Conservation (phyloP, 257 asterid species). For the Scutellaria baicalensis region DNA sequence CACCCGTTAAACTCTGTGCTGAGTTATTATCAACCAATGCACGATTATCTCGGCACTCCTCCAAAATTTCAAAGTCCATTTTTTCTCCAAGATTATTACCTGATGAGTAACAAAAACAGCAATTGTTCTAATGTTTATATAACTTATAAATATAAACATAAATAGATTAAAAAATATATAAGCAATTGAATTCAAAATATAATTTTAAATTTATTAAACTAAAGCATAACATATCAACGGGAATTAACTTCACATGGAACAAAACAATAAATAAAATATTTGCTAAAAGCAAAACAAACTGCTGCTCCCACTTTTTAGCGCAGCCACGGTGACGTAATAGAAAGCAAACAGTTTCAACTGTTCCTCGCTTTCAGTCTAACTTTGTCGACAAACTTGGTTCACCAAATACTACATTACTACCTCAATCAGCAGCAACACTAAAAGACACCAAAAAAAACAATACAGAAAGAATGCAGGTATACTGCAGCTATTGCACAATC, state of each 20-base stretch:
- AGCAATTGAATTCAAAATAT: neutral
- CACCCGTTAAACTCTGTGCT: conserved; percentile 82
- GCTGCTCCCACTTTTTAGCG: neutral
- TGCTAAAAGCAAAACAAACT: neutral
- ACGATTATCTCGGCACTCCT: conserved; percentile 76
- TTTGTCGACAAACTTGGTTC: neutral
- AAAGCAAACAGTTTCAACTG: neutral
- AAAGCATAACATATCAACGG: neutral
- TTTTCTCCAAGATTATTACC: conserved; percentile 46
- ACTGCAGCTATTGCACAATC: neutral
- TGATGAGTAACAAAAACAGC: conserved; percentile 10
- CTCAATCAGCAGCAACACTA: neutral
- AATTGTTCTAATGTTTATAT: neutral
- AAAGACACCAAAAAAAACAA: neutral
- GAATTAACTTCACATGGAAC: neutral
- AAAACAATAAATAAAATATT: neutral
- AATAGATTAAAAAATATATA: neutral
- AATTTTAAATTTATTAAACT: neutral
- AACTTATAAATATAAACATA: neutral
- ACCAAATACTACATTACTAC: neutral
- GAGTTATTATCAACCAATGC: conserved; percentile 79
- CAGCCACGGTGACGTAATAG: neutral
- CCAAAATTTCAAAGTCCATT: conserved; percentile 23
- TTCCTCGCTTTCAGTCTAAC: neutral
- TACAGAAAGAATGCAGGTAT: neutral